Evolutionary conservation across 495 filamentous ascomycete species (phyloP).

Genomic region (Thermochaetoides thermophila): DNA sequence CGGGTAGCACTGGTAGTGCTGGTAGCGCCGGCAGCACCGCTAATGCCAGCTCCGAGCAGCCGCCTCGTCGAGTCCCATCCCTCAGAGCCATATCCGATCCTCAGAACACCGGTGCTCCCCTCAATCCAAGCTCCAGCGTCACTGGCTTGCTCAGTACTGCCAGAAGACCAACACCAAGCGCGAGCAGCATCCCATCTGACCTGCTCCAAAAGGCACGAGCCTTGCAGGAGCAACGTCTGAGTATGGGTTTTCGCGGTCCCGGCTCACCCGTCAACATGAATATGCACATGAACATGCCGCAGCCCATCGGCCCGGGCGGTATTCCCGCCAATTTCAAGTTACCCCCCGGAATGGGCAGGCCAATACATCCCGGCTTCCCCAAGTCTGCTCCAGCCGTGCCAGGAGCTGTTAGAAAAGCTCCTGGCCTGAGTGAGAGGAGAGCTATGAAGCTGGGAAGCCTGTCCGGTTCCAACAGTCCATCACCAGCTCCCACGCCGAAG

Average conservation of each 20-base stretch:
- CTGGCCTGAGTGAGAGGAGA: conserved; percentile 23
- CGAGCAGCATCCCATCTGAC: conserved; percentile 53
- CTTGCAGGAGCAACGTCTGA: conserved; percentile 22
- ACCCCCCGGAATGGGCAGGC: conserved; percentile 26
- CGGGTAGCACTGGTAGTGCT: too few relatives aligned
- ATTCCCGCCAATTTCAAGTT: conserved; percentile 26
- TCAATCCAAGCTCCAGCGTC: conserved; percentile 65
- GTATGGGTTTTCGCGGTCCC: conserved; percentile 7
- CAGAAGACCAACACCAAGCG: conserved; percentile 21
- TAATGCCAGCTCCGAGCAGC: conserved; percentile 12
- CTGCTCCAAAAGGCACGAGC: conserved; percentile 70
- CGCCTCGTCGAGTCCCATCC: conserved; percentile 35
- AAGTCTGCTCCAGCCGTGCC: conserved; percentile 34
- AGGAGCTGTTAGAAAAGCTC: conserved; percentile 9
- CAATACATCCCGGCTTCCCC: conserved; percentile 27
- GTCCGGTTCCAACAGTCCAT: conserved; percentile 11
- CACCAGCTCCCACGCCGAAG: conserved; percentile 16
- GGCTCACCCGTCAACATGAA: conserved; percentile 5
- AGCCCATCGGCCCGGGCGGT: conserved; percentile 17
- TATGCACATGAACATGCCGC: conserved; percentile 5
- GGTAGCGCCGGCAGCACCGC: too few relatives aligned
- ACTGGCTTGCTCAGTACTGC: conserved; percentile 63
- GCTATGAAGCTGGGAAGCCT: conserved; percentile 30
- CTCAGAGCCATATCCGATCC: conserved; percentile 41
- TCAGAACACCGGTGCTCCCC: conserved; percentile 28